These are phyloP conservation scores for Globisporangium cystogenes DNA, from an alignment of 352 stramenopile species.

Conservation along the genomic window DNA sequence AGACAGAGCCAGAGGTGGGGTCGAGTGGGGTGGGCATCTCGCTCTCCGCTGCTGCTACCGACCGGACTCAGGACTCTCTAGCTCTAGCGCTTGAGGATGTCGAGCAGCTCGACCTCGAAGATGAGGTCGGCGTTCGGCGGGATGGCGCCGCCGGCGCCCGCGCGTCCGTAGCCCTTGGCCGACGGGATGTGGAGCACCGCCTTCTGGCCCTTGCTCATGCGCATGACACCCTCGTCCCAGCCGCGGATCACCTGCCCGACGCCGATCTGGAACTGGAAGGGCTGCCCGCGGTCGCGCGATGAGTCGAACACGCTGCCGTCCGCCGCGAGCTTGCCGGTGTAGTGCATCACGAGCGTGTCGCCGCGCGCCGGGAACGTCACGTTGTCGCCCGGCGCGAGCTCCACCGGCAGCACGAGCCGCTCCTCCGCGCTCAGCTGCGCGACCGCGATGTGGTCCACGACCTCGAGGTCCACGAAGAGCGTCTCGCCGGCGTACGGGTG, in stretches of 20 bases:
- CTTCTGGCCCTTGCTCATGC: slow-evolving; percentile 94
- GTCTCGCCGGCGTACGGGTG: slow-evolving; percentile 78
- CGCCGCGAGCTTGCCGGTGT: slow-evolving; percentile 64
- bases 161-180: slow-evolving; percentile 91
- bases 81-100: slow-evolving; percentile 41
- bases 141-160: slow-evolving; percentile 82
- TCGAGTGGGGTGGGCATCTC: no score
- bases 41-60: neutral
- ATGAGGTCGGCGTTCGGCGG: slow-evolving; percentile 90
- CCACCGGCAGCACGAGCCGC: slow-evolving; percentile 66
- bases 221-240: slow-evolving; percentile 94
- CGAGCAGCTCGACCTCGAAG: slow-evolving; percentile 92
- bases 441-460: slow-evolving; percentile 53
- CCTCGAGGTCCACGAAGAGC: slow-evolving; percentile 61
- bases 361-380: slow-evolving; percentile 56
- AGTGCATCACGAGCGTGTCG: slow-evolving; percentile 83
- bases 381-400: slow-evolving; percentile 59
- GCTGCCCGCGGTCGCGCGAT: slow-evolving; percentile 58
- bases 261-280: slow-evolving; percentile 79
- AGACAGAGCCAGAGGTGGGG: neutral
- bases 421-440: slow-evolving; percentile 41
- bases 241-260: slow-evolving; percentile 91
- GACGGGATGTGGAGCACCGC: slow-evolving; percentile 88
- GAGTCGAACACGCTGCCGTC: slow-evolving; percentile 76
- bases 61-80: no score